A percentile compares a stretch with the other conserved stretches of the same genome.
Evolutionary conservation across 208 protist species (phyloP).

Genomic region (Wallacemonas sp.): DNA sequence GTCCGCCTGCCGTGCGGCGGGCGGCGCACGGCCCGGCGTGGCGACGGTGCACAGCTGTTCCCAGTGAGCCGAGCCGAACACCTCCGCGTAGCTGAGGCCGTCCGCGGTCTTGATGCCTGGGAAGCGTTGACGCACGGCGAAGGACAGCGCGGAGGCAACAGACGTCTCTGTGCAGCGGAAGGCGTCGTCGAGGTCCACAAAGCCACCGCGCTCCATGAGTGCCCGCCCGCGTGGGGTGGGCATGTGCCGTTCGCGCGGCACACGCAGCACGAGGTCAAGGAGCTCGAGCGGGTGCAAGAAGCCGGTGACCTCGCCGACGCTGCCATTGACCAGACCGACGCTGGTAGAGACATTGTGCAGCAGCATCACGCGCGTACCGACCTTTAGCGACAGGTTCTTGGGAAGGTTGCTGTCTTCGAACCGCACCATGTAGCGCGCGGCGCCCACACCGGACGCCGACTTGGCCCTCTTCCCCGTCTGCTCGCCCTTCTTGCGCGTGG

Average conservation of each 20-base stretch:
- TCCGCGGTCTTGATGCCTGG: background rate
- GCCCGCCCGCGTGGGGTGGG: conserved; percentile 20
- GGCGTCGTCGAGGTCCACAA: conserved; percentile 35
- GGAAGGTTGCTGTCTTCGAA: conserved; percentile 59
- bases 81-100: conserved; percentile 33
- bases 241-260: conserved; percentile 14
- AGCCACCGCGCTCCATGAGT: conserved; percentile 44
- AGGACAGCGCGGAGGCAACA: conserved; percentile 33
- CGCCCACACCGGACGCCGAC: background rate
- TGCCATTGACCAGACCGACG: conserved; percentile 73
- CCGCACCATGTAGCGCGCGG: conserved; percentile 16
- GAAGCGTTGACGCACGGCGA: conserved; percentile 23
- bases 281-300: conserved; percentile 79
- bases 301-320: conserved; percentile 59
- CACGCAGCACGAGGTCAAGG: conserved; percentile 41
- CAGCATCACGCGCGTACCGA: conserved; percentile 72
- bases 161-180: conserved; percentile 56
- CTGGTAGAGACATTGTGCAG: conserved; percentile 59
- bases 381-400: conserved; percentile 45
- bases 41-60: conserved; percentile 21
- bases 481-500: background rate
- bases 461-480: background rate
- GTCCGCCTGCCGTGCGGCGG: background rate
- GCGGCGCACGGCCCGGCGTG: background rate
- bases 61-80: conserved; percentile 27